Evolutionary conservation across 1,284 basidiomycete species (phyloP).

Genomic region (Ustilago esculenta): DNA sequence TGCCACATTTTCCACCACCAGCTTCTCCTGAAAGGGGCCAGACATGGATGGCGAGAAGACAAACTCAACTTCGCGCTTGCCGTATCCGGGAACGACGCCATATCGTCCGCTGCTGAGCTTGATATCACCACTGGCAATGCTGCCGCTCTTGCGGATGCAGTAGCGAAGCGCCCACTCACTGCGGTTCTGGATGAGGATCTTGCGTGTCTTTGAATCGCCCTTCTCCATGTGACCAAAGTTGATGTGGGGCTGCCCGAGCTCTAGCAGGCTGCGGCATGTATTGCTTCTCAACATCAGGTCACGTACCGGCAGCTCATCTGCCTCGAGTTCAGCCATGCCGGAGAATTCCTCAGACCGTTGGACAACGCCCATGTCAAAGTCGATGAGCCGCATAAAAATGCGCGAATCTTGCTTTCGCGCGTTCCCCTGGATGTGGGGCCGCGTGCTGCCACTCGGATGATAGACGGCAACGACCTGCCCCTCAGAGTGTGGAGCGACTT

Average conservation of each 20-base stretch:
- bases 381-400: slow-evolving; percentile 69
- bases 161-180: slow-evolving; percentile 69
- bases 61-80: slow-evolving; percentile 70
- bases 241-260: slow-evolving; percentile 71
- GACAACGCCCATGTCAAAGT: slow-evolving; percentile 68
- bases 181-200: slow-evolving; percentile 70
- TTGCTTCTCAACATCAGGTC: slow-evolving; percentile 70
- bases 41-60: slow-evolving; percentile 67
- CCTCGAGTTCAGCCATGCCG: slow-evolving; percentile 58
- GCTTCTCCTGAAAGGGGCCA: slow-evolving; percentile 70
- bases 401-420: slow-evolving; percentile 70
- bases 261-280: slow-evolving; percentile 69
- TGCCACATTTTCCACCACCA: slow-evolving; percentile 70
- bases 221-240: slow-evolving; percentile 71
- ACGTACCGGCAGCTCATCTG: slow-evolving; percentile 69
- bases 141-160: slow-evolving; percentile 71
- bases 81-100: slow-evolving; percentile 70
- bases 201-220: slow-evolving; percentile 70
- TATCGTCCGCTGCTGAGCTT: slow-evolving; percentile 70
- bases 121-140: slow-evolving; percentile 70
- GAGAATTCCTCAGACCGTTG: slow-evolving; percentile 51
- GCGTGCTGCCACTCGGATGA: slow-evolving; percentile 69
- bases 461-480: slow-evolving; percentile 69
- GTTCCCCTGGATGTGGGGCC: slow-evolving; percentile 69
- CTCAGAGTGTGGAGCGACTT: slow-evolving; percentile 65